Evolutionary conservation across 75 land plant species (phyloP), one percentile per base, ranked within the genome.

Genomic region (Azolla pinnata): DNA sequence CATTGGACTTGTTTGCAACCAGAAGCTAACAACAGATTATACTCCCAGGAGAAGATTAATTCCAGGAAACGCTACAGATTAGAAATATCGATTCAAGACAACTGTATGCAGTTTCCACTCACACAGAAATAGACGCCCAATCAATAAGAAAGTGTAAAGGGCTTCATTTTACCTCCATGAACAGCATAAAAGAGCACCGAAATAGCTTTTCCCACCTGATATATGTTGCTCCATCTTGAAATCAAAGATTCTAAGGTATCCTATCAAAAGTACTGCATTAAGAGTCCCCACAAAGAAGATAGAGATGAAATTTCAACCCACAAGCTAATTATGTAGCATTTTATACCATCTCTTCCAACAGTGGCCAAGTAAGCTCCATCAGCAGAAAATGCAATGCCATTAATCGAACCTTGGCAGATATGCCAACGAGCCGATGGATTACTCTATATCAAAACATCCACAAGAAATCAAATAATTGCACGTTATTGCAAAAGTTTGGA

Each of bases 341-440:
- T 17, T 58, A 45, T 73, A 73, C 75, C 75, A 68, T 73, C 75
- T 46, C 75, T 73, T 18, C 75, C 75, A 60, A 73, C 75, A n/a
- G 75, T 73, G 21, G 75, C 75, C 40, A 73, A 33, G 60, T 33
- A 73, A 10, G 49, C 24, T 31, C 75, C 75, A 73, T 73, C 74
- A 31, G 34, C 53, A 21, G 75, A 68, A 47, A 73, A 73, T 1
- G 75, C 32, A 61, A 73, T 25, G 25, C 74, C 58, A 26, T 73
- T 73, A 12, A 73, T 55, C 33, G 75, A 61, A 16, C 75, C 73
- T 44, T 68, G 75, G 57, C 75, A 73, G 12, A 73, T 21, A 21
- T 73, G 75, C 75, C 75, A 73, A 48, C 75, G 68, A 40, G 75
- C 73, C 61, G 68, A 61, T 9, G 75, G 75, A 46, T 73, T 73